Evolutionary conservation across 441 rosid species (phyloP).

Genomic region (Pelargonium citronellum): DNA sequence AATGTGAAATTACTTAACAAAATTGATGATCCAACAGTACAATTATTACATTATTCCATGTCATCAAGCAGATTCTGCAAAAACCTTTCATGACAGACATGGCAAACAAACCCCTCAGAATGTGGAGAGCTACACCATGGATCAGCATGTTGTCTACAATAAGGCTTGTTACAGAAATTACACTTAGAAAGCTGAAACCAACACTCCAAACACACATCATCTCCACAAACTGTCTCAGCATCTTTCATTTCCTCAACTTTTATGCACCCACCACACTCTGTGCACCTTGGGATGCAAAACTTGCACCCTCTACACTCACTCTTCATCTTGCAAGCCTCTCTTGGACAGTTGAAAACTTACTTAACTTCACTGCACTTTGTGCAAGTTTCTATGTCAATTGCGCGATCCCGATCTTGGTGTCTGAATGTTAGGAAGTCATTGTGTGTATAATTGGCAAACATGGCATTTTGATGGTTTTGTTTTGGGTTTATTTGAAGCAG

Average conservation of each 20-base stretch:
- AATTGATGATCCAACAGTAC: too few relatives aligned
- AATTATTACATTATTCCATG: too few relatives aligned
- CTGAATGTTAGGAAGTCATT: conserved; percentile 1
- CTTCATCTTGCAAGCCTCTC: conserved; percentile 30
- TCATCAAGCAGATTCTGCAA: not conserved
- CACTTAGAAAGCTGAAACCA: conserved; percentile 81
- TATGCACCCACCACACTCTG: conserved; percentile 53
- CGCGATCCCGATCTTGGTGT: conserved; percentile 3
- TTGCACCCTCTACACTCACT: conserved; percentile 51
- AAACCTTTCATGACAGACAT: conserved; percentile 38
- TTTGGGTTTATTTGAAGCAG: conserved; percentile 19
- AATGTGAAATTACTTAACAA: too few relatives aligned
- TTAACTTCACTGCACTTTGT: conserved; percentile 44
- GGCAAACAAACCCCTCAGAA: conserved; percentile 43
- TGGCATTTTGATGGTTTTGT: conserved; percentile 13
- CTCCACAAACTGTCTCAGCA: conserved; percentile 37
- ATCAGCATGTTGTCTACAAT: conserved; percentile 43
- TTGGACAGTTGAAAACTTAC: conserved; percentile 44
- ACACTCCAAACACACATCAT: conserved; percentile 49
- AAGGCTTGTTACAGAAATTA: conserved; percentile 60
- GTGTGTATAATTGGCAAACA: conserved; percentile 20
- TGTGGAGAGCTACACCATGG: conserved; percentile 18
- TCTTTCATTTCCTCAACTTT: conserved; percentile 43
- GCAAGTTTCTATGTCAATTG: conserved; percentile 46
- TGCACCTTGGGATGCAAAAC: conserved; percentile 61